Conservation (phyloP, 768 basidiomycete species). For the Mycena crocata region DNA sequence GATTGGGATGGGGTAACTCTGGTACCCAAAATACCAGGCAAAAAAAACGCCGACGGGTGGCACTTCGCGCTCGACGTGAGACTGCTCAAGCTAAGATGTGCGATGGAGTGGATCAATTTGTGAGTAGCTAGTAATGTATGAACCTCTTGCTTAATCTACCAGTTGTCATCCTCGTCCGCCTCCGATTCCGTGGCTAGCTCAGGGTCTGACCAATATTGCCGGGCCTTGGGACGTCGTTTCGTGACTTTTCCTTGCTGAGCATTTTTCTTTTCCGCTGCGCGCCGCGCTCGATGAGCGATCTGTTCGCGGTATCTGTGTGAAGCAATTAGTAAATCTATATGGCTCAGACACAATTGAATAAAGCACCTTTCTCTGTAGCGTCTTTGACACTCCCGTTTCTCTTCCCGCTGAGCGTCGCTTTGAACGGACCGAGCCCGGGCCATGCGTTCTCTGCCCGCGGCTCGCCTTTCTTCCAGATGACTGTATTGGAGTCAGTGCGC, state of each 20-base stretch:
- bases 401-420: too few relatives aligned
- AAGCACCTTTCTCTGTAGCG: conserved; percentile 10
- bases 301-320: not conserved
- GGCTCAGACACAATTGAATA: not conserved
- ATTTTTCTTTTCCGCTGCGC: not conserved
- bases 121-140: not conserved
- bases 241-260: not conserved
- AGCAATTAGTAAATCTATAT: too few relatives aligned
- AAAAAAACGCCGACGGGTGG: not conserved
- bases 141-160: not conserved
- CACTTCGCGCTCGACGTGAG: too few relatives aligned
- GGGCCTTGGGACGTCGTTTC: not conserved
- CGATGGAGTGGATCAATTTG: not conserved
- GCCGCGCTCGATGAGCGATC: conserved; percentile 8
- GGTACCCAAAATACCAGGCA: not conserved
- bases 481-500: too few relatives aligned
- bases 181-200: not conserved
- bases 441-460: too few relatives aligned
- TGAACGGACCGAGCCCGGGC: too few relatives aligned
- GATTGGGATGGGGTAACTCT: not conserved
- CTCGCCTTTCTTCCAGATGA: too few relatives aligned
- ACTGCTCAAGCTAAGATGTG: too few relatives aligned
- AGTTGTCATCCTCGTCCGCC: conserved; percentile 10
- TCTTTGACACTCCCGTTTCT: not conserved
- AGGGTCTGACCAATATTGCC: conserved; percentile 11